Evolutionary conservation across 768 basidiomycete species (phyloP).

Genomic region (Vishniacozyma victoriae): DNA sequence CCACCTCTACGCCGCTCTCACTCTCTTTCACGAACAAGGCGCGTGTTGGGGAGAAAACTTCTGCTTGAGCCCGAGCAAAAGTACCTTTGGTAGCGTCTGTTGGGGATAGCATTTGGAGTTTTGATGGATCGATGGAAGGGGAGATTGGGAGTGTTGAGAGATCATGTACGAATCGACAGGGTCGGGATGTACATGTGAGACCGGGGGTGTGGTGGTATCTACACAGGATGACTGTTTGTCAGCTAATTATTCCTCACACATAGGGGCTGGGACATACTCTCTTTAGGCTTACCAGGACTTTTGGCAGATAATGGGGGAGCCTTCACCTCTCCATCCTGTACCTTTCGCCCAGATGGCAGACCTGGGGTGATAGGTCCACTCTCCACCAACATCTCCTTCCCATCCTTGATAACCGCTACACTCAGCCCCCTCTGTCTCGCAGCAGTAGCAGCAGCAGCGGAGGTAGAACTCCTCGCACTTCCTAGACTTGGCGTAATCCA

Average conservation of each 20-base stretch:
- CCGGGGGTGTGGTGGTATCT: constrained; percentile 46
- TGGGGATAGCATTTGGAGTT: constrained; percentile 9
- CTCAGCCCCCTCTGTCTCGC: constrained; percentile 27
- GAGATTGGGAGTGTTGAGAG: constrained; percentile 9
- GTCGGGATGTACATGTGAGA: constrained; percentile 44
- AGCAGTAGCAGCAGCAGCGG: constrained; percentile 2
- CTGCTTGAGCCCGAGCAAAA: constrained; percentile 31
- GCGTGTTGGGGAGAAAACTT: not conserved
- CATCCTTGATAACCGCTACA: constrained; percentile 33
- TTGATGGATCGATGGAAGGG: constrained; percentile 1
- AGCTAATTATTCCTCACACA: not conserved
- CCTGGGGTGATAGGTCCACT: constrained; percentile 18
- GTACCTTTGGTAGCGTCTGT: constrained; percentile 30
- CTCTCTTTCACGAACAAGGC: constrained; percentile 7
- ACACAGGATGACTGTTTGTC: constrained; percentile 40
- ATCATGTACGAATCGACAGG: constrained; percentile 46
- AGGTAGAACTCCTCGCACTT: constrained; percentile 6
- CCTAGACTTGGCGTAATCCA: constrained; percentile 30
- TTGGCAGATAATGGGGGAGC: too few relatives aligned
- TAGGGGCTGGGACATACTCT: constrained; percentile 11
- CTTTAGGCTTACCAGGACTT: constrained; percentile 10
- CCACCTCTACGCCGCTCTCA: constrained; percentile 3
- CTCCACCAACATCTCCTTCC: constrained; percentile 17
- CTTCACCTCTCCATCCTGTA: not conserved
- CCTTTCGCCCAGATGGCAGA: not conserved